A percentile compares a stretch with the other conserved stretches of the same genome.
These are phyloP conservation scores for Termitomyces sp. DNA, from an alignment of 768 basidiomycete species.

Conservation along the genomic window DNA sequence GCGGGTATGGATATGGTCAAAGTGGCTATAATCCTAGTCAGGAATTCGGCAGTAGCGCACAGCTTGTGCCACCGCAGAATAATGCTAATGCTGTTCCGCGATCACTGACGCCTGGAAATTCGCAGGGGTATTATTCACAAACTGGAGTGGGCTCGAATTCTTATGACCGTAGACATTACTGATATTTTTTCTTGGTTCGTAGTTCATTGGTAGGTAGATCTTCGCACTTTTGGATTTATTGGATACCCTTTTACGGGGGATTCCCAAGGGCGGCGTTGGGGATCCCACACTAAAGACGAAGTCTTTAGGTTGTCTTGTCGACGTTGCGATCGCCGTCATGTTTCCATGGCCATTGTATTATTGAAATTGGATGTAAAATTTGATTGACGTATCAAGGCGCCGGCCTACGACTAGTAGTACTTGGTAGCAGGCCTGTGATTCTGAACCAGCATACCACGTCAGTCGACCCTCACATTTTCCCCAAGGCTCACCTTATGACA, in stretches of 20 bases:
- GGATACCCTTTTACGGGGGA: neutral
- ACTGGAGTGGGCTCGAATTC: neutral
- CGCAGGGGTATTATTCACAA: constrained; percentile 2
- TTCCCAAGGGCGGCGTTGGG: no score
- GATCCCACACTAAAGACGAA: neutral
- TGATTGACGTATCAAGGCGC: no score
- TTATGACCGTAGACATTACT: constrained; percentile 3
- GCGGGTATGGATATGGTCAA: neutral
- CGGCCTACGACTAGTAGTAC: no score
- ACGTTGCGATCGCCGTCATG: no score
- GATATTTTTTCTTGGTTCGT: neutral
- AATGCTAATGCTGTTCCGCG: neutral
- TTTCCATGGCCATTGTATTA: no score
- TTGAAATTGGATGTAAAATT: no score
- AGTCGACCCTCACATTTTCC: no score
- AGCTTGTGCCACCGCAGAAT: constrained; percentile 4
- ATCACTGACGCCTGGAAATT: neutral
- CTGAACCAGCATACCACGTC: no score
- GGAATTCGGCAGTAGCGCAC: constrained; percentile 7
- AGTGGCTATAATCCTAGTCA: neutral
- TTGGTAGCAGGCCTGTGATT: no score
- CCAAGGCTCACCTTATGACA: no score
- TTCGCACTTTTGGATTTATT: neutral
- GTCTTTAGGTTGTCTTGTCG: no score
- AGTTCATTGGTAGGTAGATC: neutral